A percentile compares a stretch with the other conserved stretches of the same genome.
phyloP scores from a whole-genome alignment of 2,329 filamentous ascomycete species.

The Colletotrichum sp. region DNA sequence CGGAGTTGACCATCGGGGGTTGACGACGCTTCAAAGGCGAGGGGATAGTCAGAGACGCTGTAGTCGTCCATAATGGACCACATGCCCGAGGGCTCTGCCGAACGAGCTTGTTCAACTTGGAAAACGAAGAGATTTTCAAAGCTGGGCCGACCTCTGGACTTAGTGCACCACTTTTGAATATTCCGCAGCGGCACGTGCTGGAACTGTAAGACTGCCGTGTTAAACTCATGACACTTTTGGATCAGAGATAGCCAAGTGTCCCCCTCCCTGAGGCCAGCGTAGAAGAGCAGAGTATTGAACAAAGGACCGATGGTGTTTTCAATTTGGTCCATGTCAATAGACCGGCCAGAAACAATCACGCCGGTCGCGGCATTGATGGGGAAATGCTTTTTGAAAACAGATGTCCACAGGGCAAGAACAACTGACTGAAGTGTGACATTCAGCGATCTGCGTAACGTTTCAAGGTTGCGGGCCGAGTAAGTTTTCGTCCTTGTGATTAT shows the following conservation, averaged over 20 bases:
- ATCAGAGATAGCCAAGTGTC: constrained; percentile 67
- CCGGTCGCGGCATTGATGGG: constrained; percentile 64
- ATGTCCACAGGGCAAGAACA: constrained; percentile 76
- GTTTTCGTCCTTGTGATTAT: constrained; percentile 1
- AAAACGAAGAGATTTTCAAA: constrained; percentile 89
- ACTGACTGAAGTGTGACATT: constrained; percentile 81
- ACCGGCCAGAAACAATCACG: constrained; percentile 79
- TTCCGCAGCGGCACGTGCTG: constrained; percentile 81
- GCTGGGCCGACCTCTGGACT: constrained; percentile 54
- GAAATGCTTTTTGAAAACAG: constrained; percentile 61
- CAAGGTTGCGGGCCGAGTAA: constrained; percentile 40
- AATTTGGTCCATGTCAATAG: constrained; percentile 68
- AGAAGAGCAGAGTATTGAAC: constrained; percentile 88
- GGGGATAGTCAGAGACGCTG: constrained; percentile 69
- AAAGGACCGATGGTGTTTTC: constrained; percentile 79
- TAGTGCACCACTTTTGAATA: constrained; percentile 78
- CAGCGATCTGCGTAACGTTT: constrained; percentile 59
- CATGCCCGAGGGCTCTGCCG: constrained; percentile 31
- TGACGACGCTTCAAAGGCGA: constrained; percentile 77
- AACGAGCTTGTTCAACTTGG: constrained; percentile 52
- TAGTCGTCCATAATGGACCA: constrained; percentile 61
- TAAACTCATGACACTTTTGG: constrained; percentile 72
- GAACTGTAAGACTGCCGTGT: constrained; percentile 69
- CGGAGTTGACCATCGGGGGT: constrained; percentile 50
- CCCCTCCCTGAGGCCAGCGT: constrained; percentile 45